Evolutionary conservation across 139 green algal species (phyloP).

Genomic region (Gonium pectorale): DNA sequence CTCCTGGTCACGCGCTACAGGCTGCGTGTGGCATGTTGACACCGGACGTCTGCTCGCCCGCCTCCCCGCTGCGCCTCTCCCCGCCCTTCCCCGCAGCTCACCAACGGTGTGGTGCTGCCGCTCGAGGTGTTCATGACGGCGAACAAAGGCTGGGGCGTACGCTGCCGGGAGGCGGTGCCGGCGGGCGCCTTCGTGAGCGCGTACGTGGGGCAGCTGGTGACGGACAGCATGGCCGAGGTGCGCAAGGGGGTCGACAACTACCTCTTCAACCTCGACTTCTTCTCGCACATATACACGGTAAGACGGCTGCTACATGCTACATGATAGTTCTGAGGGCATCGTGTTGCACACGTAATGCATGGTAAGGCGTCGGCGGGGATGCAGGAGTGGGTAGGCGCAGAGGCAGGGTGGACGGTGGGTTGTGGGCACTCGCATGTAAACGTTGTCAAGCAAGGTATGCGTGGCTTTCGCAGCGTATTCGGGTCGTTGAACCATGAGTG

Average conservation of each 20-base stretch:
- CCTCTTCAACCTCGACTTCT: constrained; percentile 71
- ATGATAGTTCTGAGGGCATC: neutral
- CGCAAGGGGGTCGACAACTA: constrained; percentile 53
- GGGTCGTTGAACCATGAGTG: too few relatives aligned
- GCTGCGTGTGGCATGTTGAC: too few relatives aligned
- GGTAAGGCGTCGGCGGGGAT: too few relatives aligned
- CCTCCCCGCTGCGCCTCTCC: neutral
- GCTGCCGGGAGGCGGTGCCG: constrained; percentile 59
- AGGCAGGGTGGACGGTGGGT: too few relatives aligned
- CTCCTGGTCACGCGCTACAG: too few relatives aligned
- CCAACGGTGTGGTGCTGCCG: constrained; percentile 59
- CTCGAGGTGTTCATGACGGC: constrained; percentile 80
- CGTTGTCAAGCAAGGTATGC: too few relatives aligned
- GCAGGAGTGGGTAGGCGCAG: too few relatives aligned
- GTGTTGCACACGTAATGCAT: too few relatives aligned
- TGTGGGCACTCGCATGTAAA: too few relatives aligned
- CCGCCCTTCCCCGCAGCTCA: neutral
- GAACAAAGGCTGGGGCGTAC: constrained; percentile 74
- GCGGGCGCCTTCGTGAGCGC: constrained; percentile 67
- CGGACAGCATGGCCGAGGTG: constrained; percentile 56
- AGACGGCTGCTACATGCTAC: too few relatives aligned
- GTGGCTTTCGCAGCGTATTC: too few relatives aligned
- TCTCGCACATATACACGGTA: constrained; percentile 40
- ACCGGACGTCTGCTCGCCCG: too few relatives aligned
- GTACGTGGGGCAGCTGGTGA: constrained; percentile 71